Conservation (phyloP, 2,329 filamentous ascomycete species). For the Aotearoamyces nothofagi region DNA sequence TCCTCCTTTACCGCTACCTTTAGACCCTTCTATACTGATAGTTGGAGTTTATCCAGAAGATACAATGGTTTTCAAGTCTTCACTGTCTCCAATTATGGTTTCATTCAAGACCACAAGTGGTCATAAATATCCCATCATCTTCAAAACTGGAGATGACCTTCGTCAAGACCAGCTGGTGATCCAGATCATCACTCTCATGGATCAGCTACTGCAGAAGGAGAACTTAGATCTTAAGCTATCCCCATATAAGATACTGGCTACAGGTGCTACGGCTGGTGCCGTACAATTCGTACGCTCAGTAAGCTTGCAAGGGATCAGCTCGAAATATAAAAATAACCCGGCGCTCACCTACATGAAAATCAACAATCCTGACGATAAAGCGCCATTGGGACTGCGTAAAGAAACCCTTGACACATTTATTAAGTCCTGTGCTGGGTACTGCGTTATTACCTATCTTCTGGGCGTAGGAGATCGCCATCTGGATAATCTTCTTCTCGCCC, state of each 20-base stretch:
- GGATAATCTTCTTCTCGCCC: conserved; percentile 83
- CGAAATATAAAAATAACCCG: conserved; percentile 61
- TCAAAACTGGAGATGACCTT: conserved; percentile 93
- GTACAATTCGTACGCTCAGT: conserved; percentile 88
- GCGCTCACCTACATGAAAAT: conserved; percentile 73
- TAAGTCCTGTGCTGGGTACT: conserved; percentile 92
- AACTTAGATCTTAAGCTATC: conserved; percentile 91
- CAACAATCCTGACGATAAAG: conserved; percentile 75
- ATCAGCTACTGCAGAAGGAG: conserved; percentile 85
- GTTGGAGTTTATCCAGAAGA: conserved; percentile 72
- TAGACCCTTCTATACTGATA: conserved; percentile 72
- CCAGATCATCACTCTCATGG: conserved; percentile 96
- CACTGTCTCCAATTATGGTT: conserved; percentile 77
- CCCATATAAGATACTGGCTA: conserved; percentile 92
- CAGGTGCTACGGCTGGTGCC: conserved; percentile 74
- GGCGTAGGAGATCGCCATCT: conserved; percentile 93
- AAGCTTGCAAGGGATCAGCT: conserved; percentile 67
- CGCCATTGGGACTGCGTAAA: conserved; percentile 74
- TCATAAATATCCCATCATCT: conserved; percentile 77
- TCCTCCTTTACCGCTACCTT: conserved; percentile 70
- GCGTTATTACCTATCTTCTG: conserved; percentile 94
- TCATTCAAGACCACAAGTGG: conserved; percentile 73
- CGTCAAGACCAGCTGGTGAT: conserved; percentile 96
- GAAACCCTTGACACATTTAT: conserved; percentile 92
- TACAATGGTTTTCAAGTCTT: conserved; percentile 89